phyloP scores from a whole-genome alignment of 805 yeast species.

The Phaffomyces thermotolerans region DNA sequence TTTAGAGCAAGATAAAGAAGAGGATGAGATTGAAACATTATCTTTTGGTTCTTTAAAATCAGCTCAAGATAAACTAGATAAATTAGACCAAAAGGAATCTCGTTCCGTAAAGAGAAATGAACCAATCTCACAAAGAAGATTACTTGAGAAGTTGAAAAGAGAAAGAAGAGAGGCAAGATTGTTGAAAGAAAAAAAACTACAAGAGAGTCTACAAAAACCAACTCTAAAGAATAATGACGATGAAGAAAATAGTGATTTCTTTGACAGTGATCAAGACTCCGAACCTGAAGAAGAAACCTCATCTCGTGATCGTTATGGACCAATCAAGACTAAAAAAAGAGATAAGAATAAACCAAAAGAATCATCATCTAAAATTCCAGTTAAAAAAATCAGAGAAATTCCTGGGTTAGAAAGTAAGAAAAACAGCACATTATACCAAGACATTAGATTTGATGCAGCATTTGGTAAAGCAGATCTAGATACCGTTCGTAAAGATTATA shows the following conservation, averaged over 20 bases:
- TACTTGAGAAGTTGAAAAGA: neutral
- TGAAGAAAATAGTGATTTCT: slow-evolving; percentile 19
- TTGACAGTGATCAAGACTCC: slow-evolving; percentile 33
- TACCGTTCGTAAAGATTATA: slow-evolving; percentile 67
- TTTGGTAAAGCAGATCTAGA: slow-evolving; percentile 74
- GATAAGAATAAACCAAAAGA: slow-evolving; percentile 88
- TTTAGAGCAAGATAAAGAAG: slow-evolving; percentile 24
- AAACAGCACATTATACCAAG: slow-evolving; percentile 47
- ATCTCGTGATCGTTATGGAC: neutral
- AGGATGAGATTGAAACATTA: slow-evolving; percentile 39
- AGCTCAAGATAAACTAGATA: slow-evolving; percentile 42
- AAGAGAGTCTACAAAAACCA: neutral
- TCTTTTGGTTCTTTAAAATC: slow-evolving; percentile 59
- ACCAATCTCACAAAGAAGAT: neutral
- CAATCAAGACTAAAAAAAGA: slow-evolving; percentile 27
- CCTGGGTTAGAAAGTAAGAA: slow-evolving; percentile 49
- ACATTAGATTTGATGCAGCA: slow-evolving; percentile 87
- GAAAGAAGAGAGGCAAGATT: slow-evolving; percentile 1
- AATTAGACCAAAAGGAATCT: slow-evolving; percentile 10
- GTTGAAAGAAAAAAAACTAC: neutral
- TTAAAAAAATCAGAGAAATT: slow-evolving; percentile 61
- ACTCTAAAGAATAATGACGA: neutral
- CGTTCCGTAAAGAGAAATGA: neutral
- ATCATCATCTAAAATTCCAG: slow-evolving; percentile 64
- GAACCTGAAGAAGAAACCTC: slow-evolving; percentile 16